Base-by-base conservation (phyloP, 1,284 basidiomycete species). In the Tilletia indica region DNA sequence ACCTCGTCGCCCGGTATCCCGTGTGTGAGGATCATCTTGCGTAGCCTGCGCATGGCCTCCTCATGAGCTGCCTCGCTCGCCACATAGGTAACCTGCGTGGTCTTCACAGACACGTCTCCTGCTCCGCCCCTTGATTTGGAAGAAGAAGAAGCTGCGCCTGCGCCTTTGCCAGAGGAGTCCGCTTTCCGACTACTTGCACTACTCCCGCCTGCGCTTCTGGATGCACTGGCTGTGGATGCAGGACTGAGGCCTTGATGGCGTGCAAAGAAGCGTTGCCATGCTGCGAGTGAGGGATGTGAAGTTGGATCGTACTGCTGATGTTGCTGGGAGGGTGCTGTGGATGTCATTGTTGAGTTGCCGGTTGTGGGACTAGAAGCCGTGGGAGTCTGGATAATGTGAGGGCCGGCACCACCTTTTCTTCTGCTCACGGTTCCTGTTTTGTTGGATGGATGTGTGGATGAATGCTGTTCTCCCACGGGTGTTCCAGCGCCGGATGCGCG, bases 11-110 rank as follows among this genome's bases (percentile, higher is more conserved):
- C 31, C 19, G 61, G 61, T 11, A 64, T 64, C 6, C 61, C 61
- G 19, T 64, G 38, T 6, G 61, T 64, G 34, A 64, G 36, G 31
- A 39, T 64, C 31, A 64, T 25, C 61, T 64, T 64, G 31, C 61
- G 61, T 39, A 64, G 3, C 39, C 61, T 64, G 12, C 61, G 61
- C 16, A 64, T 34, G 3, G 61, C 61, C 36, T 64, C 61, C 36
- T 64, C 38, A 64, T 64, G 61, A 9, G 61, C 61, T n/a, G 61
- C 61, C 36, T 64, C 61, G 16, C 61, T 64, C 5, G 34, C 34
- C 6, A 64, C 34, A 21, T 64, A 34, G 6, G 61, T 64, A 36
- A 39, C 61, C 42, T 45, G 42, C 14, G 42, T 45, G 1, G 42
- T 45, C 42, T 45, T 45, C 14, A 14, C 42, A 45, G 42, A 14